Evolutionary conservation across 2,329 filamentous ascomycete species (phyloP), one percentile per base, ranked within the genome.

Genomic region (Neonectria faginata): DNA sequence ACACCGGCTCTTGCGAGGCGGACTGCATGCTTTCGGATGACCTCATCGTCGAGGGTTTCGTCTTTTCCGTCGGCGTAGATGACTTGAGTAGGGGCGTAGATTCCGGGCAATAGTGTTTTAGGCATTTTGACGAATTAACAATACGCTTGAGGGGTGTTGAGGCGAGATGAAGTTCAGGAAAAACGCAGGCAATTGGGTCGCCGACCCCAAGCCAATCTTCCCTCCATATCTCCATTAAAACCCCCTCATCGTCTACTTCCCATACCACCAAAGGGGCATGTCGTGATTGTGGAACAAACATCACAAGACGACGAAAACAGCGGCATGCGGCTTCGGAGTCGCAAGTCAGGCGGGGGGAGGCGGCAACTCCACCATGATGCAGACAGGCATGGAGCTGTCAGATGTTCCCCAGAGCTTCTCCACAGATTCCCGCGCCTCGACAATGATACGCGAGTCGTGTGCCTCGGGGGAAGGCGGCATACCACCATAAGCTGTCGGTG

Each of bases 11-110:
- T 84, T 42, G 90, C 91, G 47, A 97, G 88, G 45, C 92, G 91
- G 70, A 92, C 88, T 27, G 92, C 91, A 77, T 97, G 93, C 75
- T 87, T 91, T 79, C 92, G 91, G 81, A 96, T 92, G 63, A 87
- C 86, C 12, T 85, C 78, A 57, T 88, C 81, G 71, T 92, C 89
- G 62, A 91, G 82, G 20, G 89, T 86, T 78, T 91, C 88, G 48
- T 87, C 90, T 52, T 53, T 66, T 20, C 42, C 50, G 47, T 85
- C 80, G 10, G 85, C 83, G 80, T 91, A 91, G 79, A 91, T 91
- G 68, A 88, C 91, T 83, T 90, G 88, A 44, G 88, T 90, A 27
- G 89, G 89, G 60, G 87, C 87, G 76, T 91, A 91, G 69, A 90
- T 88, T 71, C 89, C 88, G 50, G 87, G 83, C 50, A 85, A 84